Evolutionary conservation across 345 rosid genomes (phyloP).

Genomic region (Arabis alpina): DNA sequence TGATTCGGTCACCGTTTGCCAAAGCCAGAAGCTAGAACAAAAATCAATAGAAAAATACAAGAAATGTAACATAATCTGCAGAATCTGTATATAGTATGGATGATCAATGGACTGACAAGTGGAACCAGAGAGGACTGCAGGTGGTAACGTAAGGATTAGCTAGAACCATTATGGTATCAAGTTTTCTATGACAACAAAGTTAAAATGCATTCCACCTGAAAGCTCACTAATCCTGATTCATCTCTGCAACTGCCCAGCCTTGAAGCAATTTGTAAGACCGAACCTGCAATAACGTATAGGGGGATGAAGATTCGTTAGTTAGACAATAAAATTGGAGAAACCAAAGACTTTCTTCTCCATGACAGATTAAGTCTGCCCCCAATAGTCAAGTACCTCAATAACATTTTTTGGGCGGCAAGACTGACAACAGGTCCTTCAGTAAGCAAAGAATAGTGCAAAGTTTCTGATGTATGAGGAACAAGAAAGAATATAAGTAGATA

Average conservation of each 20-base stretch:
- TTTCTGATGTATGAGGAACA: too few species aligned
- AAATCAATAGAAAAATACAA: constrained; percentile 28
- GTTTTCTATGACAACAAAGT: constrained; percentile 19
- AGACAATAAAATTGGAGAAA: constrained; percentile 13
- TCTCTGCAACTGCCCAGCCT: constrained; percentile 90
- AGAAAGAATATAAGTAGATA: too few species aligned
- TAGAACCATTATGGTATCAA: constrained; percentile 25
- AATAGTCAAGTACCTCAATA: constrained; percentile 58
- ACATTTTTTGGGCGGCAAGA: constrained; percentile 75
- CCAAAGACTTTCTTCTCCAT: constrained; percentile 6
- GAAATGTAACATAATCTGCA: constrained; percentile 20
- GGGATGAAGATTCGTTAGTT: constrained; percentile 14
- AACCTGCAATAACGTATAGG: constrained; percentile 56
- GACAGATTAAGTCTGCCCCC: constrained; percentile 24
- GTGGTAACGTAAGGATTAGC: constrained; percentile 41
- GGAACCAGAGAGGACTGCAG: constrained; percentile 88
- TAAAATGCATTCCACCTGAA: constrained; percentile 64
- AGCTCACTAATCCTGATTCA: constrained; percentile 60
- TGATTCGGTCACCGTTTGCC: constrained; percentile 96
- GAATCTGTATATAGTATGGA: constrained; percentile 96
- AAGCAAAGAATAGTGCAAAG: too few species aligned
- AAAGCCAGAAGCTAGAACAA: constrained; percentile 80
- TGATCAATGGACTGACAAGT: constrained; percentile 92
- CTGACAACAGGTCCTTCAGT: too few species aligned
- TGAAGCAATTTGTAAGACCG: constrained; percentile 96